phyloP scores from a whole-genome alignment of 108 stramenopile species.

The Skeletonema tropicum region DNA sequence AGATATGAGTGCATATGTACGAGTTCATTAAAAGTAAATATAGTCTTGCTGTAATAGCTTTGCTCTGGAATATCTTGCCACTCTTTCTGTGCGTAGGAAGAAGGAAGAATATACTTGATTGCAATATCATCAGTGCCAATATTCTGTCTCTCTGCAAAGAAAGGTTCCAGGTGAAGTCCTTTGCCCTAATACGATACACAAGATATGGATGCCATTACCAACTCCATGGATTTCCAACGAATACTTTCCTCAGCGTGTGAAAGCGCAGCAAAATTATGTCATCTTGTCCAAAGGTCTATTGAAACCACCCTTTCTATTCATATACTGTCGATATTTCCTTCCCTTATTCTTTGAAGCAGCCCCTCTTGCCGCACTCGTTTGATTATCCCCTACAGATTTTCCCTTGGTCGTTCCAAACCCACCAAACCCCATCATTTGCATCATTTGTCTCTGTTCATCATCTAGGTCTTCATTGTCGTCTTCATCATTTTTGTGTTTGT shows the following conservation, averaged over 20 bases:
- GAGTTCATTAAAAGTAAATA: not conserved
- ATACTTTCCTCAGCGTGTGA: not conserved
- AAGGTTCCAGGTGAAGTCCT: no score
- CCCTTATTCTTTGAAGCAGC: constrained; percentile 91
- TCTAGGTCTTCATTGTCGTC: constrained; percentile 60
- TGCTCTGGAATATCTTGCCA: not conserved
- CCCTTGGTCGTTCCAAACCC: constrained; percentile 96
- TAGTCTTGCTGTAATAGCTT: not conserved
- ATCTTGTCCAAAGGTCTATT: constrained; percentile 93
- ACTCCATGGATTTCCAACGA: not conserved
- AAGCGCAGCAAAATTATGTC: constrained; percentile 43
- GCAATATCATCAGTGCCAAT: not conserved
- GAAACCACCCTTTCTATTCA: constrained; percentile 96
- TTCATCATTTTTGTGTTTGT: constrained; percentile 51
- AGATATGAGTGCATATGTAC: not conserved
- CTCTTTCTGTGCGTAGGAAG: not conserved
- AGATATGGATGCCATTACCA: not conserved
- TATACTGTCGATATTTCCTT: constrained; percentile 97
- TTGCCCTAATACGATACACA: not conserved
- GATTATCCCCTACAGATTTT: constrained; percentile 90
- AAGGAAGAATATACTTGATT: not conserved
- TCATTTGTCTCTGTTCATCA: constrained; percentile 89
- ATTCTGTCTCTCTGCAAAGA: not conserved
- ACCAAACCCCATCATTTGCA: constrained; percentile 85
- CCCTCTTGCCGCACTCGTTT: constrained; percentile 87